Conservation (phyloP, 352 stramenopile species). For the Globisporangium mamillatum region DNA sequence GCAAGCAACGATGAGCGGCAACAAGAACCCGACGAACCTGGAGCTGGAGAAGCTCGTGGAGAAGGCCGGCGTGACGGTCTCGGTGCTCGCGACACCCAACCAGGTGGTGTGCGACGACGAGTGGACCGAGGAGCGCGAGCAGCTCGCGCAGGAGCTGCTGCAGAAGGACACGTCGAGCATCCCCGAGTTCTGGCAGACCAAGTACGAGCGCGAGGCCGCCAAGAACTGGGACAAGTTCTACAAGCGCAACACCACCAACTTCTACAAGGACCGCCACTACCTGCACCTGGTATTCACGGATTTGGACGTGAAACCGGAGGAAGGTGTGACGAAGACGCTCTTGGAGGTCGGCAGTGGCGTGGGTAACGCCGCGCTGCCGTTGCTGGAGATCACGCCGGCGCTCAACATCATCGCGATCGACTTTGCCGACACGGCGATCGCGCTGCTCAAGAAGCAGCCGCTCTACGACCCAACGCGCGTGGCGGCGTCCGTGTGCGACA, state of each 20-base stretch:
- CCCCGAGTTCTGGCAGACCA: constrained; percentile 81
- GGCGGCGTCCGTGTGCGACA: constrained; percentile 75
- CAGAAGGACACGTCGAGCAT: constrained; percentile 77
- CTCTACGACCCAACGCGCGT: constrained; percentile 76
- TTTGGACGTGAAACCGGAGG: constrained; percentile 57
- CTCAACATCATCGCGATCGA: constrained; percentile 91
- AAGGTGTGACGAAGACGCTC: constrained; percentile 54
- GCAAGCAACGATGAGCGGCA: constrained; percentile 33
- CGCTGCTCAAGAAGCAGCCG: constrained; percentile 87
- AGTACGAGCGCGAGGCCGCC: constrained; percentile 81
- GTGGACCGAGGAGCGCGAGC: constrained; percentile 81
- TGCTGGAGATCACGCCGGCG: constrained; percentile 90
- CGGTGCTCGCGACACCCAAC: constrained; percentile 61
- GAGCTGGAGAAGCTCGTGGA: constrained; percentile 76
- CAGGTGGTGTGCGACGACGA: constrained; percentile 74
- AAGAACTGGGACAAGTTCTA: constrained; percentile 95
- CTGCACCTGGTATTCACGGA: constrained; percentile 91
- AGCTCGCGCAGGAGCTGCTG: constrained; percentile 62
- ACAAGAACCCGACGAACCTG: constrained; percentile 61
- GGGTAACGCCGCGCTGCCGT: constrained; percentile 92
- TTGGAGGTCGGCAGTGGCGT: constrained; percentile 95
- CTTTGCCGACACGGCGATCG: constrained; percentile 90
- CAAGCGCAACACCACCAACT: constrained; percentile 90
- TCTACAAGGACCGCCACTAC: constrained; percentile 96
- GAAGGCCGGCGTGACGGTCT: constrained; percentile 62